Conservation (phyloP, 2,329 filamentous ascomycete genomes). For the Trichocomaceae sp. region DNA sequence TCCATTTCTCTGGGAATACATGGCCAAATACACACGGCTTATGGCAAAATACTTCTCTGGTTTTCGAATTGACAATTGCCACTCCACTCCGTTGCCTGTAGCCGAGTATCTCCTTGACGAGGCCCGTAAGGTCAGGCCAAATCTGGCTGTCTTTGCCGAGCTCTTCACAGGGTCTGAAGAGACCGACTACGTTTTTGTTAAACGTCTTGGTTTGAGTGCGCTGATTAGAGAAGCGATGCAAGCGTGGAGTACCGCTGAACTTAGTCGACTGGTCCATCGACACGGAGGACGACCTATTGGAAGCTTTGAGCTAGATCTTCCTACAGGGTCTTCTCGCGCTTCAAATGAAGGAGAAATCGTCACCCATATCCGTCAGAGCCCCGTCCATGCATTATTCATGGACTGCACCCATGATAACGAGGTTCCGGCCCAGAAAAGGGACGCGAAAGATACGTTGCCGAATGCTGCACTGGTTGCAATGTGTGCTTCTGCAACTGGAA, state of each 20-base stretch:
- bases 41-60: slow-evolving; percentile 94
- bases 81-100: slow-evolving; percentile 90
- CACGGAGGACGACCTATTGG: slow-evolving; percentile 93
- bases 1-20: slow-evolving; percentile 91
- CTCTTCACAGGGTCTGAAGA: slow-evolving; percentile 93
- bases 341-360: slow-evolving; percentile 54
- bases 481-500: slow-evolving; percentile 90
- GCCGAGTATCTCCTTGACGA: slow-evolving; percentile 93
- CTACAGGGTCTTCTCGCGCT: slow-evolving; percentile 50
- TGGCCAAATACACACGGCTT: slow-evolving; percentile 84
- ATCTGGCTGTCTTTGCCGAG: slow-evolving; percentile 88
- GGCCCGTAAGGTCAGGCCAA: slow-evolving; percentile 78
- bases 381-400: slow-evolving; percentile 94
- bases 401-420: slow-evolving; percentile 99
- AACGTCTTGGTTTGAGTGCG: slow-evolving; percentile 81
- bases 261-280: slow-evolving; percentile 86
- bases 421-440: slow-evolving; percentile 87
- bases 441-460: slow-evolving; percentile 86
- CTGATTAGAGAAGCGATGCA: slow-evolving; percentile 98
- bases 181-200: slow-evolving; percentile 93
- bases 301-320: slow-evolving; percentile 91
- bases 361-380: slow-evolving; percentile 74
- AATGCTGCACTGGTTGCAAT: slow-evolving; percentile 92
- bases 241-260: slow-evolving; percentile 87
- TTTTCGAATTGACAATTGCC: slow-evolving; percentile 95